Conservation (phyloP, 2,329 filamentous ascomycete genomes). For the Penicillium sumatraense region DNA sequence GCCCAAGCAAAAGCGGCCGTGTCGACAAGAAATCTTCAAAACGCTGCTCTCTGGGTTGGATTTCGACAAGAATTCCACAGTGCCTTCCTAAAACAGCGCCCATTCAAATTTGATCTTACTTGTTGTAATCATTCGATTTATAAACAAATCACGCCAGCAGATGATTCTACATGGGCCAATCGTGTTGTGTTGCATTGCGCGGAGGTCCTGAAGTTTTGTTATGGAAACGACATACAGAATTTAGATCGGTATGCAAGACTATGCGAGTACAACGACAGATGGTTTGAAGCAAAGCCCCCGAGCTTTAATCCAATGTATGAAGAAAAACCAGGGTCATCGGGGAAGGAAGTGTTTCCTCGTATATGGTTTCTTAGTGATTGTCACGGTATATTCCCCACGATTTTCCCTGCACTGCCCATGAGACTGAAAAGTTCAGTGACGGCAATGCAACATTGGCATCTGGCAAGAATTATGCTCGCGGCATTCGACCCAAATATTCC, state of each 20-base stretch:
- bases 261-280: conserved; percentile 52
- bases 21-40: conserved; percentile 36
- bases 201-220: conserved; percentile 67
- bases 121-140: background rate
- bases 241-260: background rate
- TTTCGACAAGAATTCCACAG: conserved; percentile 55
- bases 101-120: conserved; percentile 25
- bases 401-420: background rate
- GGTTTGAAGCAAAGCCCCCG: conserved; percentile 45
- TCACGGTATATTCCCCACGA: conserved; percentile 39
- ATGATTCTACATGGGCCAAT: conserved; percentile 49
- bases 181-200: conserved; percentile 64
- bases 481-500: conserved; percentile 55
- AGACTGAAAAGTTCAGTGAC: conserved; percentile 40
- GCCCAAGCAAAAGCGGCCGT: conserved; percentile 16
- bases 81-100: conserved; percentile 44
- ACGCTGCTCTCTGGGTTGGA: conserved; percentile 52
- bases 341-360: conserved; percentile 56
- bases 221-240: conserved; percentile 39
- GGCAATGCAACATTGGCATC: conserved; percentile 63
- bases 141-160: background rate
- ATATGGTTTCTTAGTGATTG: conserved; percentile 62
- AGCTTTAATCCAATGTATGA: conserved; percentile 62
- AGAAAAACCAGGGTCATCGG: conserved; percentile 37
- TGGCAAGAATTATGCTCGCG: conserved; percentile 60